These are phyloP conservation scores for Umbelopsis sp. DNA, from an alignment of 192 early-diverging fungal genomes.

Conservation along the genomic window DNA sequence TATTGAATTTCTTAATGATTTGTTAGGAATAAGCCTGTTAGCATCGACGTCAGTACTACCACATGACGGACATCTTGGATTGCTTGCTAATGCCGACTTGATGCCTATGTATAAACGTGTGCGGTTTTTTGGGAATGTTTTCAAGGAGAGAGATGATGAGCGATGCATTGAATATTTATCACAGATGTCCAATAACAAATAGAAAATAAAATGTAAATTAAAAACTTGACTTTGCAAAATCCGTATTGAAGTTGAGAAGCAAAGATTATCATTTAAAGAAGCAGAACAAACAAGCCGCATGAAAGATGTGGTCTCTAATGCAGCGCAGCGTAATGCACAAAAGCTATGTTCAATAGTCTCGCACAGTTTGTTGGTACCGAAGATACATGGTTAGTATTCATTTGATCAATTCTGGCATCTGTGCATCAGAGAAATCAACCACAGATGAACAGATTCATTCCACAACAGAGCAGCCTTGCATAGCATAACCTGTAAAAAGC, in stretches of 20 bases:
- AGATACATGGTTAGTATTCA: too few relatives aligned
- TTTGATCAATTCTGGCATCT: too few relatives aligned
- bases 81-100: slow-evolving; percentile 19
- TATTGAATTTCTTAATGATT: slow-evolving; percentile 24
- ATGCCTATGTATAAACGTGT: slow-evolving; percentile 23
- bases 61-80: slow-evolving; percentile 26
- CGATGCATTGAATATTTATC: neutral
- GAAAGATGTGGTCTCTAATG: neutral
- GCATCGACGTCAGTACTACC: slow-evolving; percentile 10
- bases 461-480: too few relatives aligned
- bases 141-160: neutral
- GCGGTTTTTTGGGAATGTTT: neutral
- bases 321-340: neutral
- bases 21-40: slow-evolving; percentile 29
- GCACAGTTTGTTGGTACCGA: too few relatives aligned
- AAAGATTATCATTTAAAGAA: neutral
- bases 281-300: neutral
- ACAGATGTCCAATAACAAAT: neutral
- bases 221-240: neutral
- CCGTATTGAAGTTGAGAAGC: neutral
- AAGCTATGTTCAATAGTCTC: too few relatives aligned
- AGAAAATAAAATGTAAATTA: neutral
- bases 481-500: too few relatives aligned
- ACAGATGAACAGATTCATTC: too few relatives aligned
- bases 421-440: too few relatives aligned